Evolutionary conservation across 805 yeast species (phyloP), one percentile per base, ranked within the genome.

Genomic region (Sugiyamaella lignohabitans): DNA sequence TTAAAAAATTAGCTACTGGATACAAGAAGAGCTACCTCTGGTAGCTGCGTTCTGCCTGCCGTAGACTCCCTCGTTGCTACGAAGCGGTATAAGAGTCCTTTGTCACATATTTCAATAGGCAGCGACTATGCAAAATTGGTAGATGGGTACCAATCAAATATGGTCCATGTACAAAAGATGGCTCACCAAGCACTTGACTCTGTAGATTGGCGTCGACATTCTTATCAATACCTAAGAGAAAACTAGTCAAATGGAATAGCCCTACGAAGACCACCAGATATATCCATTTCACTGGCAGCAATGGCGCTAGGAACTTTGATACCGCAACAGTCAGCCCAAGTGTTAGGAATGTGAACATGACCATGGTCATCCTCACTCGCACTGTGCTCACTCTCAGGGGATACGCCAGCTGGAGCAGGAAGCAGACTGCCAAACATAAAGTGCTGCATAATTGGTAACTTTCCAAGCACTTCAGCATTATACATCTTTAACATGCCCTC

Each of bases 321-420:
- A 5, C 98, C 98, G 69, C 98, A 93, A 60, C 98, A 93, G 62
- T 93, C 98, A 5, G 96, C 98, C 95, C 96, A 93, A 2, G 86
- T 80, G 37, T 58, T 61, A 42, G 71, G 75, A 20, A 59, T 61
- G 48, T 72, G 76, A 5, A 65, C 67, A 53, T 73, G 71, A 21
- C 27, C 41, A 23, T 38, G 41, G 24, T 65, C 69, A 20, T 60
- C 62, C 10, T 66, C 40, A 5, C 55, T 53, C 2, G 49, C 54
- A n/a, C 54, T 56, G 5, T 59, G 56, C 4, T 58, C 65, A 4
- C 68, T 56, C 2, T 64, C 64, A 4, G 55, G 48, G 1, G 78
- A 63, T 0, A 86, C 70, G 0, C 87, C 88, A 8, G 77, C 84
- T 1, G 96, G 96, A 36, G 89, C 87, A 16, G 63, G 64, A 16